A percentile compares a stretch with the other conserved stretches of the same genome.
phyloP scores from a whole-genome alignment of 2,329 filamentous ascomycete genomes.

The Penicillium sp. region DNA sequence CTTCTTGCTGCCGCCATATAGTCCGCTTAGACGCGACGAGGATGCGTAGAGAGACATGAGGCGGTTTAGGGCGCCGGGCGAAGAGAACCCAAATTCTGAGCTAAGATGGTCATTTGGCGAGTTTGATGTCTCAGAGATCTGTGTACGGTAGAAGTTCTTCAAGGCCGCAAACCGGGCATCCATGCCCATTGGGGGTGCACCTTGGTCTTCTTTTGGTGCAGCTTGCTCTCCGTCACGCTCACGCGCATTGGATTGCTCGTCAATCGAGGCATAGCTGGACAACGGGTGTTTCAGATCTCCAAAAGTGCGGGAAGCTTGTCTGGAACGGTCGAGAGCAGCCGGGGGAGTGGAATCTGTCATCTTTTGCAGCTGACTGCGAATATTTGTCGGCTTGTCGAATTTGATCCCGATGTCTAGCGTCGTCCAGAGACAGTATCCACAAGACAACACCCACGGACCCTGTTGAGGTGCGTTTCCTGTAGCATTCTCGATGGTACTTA shows the following conservation, averaged over 20 bases:
- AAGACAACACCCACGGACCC: slow-evolving; percentile 74
- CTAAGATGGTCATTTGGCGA: slow-evolving; percentile 55
- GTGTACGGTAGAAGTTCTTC: slow-evolving; percentile 75
- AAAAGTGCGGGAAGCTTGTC: slow-evolving; percentile 39
- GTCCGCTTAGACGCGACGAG: slow-evolving; percentile 51
- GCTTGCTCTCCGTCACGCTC: slow-evolving; percentile 30
- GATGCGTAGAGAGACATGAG: slow-evolving; percentile 87
- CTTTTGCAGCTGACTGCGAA: slow-evolving; percentile 74
- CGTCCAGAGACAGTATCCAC: slow-evolving; percentile 90
- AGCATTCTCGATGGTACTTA: slow-evolving; percentile 65
- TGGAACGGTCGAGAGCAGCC: slow-evolving; percentile 24
- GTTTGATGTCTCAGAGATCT: slow-evolving; percentile 63
- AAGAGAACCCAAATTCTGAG: slow-evolving; percentile 54
- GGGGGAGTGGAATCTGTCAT: slow-evolving; percentile 51
- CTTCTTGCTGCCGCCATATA: slow-evolving; percentile 58
- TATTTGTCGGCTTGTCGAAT: slow-evolving; percentile 84
- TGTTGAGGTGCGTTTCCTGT: slow-evolving; percentile 39
- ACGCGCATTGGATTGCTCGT: slow-evolving; percentile 29
- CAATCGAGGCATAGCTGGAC: slow-evolving; percentile 34
- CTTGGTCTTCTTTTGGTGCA: slow-evolving; percentile 34
- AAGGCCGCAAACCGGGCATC: slow-evolving; percentile 73
- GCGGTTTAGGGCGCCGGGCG: slow-evolving; percentile 76
- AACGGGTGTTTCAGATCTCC: slow-evolving; percentile 37
- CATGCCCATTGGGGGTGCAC: slow-evolving; percentile 48
- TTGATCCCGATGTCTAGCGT: slow-evolving; percentile 85